phyloP scores from a whole-genome alignment of 805 yeast species.

The Sugiyamaella boreocaroliniensis region DNA sequence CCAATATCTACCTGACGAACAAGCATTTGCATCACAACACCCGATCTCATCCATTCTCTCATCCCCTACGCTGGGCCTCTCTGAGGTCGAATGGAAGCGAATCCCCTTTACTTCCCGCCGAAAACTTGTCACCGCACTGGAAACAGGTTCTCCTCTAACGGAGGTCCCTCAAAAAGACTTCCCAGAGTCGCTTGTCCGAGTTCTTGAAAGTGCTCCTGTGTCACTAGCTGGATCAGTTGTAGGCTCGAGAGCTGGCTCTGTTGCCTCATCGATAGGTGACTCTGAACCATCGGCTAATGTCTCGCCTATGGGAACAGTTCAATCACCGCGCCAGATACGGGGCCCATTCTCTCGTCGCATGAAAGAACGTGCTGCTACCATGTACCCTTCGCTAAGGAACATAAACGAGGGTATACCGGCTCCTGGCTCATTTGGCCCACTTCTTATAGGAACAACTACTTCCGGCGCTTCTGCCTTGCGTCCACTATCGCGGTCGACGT shows the following conservation, averaged over 20 bases:
- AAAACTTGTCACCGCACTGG: slow-evolving; percentile 15
- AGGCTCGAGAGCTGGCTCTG: neutral
- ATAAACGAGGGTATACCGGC: slow-evolving; percentile 1
- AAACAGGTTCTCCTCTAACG: slow-evolving; percentile 7
- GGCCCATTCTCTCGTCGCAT: slow-evolving; percentile 12
- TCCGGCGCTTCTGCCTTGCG: neutral
- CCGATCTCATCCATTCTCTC: neutral
- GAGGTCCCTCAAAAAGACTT: slow-evolving; percentile 3
- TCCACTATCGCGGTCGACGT: slow-evolving; percentile 8
- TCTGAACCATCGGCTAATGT: neutral
- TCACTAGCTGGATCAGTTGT: slow-evolving; percentile 1
- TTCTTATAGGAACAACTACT: neutral
- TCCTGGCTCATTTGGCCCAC: neutral
- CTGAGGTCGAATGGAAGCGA: slow-evolving; percentile 20
- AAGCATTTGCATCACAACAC: neutral
- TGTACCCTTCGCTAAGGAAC: slow-evolving; percentile 8
- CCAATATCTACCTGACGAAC: slow-evolving; percentile 12
- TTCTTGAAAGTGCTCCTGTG: slow-evolving; percentile 3
- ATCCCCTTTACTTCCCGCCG: slow-evolving; percentile 21
- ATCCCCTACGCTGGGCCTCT: slow-evolving; percentile 17
- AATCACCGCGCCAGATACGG: neutral
- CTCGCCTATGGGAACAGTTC: neutral
- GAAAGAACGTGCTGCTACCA: slow-evolving; percentile 15
- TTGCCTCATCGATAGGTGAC: neutral
- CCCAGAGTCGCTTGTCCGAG: neutral